Evolutionary conservation across 2,329 filamentous ascomycete species (phyloP).

Genomic region (Akanthomyces uredinophilus): DNA sequence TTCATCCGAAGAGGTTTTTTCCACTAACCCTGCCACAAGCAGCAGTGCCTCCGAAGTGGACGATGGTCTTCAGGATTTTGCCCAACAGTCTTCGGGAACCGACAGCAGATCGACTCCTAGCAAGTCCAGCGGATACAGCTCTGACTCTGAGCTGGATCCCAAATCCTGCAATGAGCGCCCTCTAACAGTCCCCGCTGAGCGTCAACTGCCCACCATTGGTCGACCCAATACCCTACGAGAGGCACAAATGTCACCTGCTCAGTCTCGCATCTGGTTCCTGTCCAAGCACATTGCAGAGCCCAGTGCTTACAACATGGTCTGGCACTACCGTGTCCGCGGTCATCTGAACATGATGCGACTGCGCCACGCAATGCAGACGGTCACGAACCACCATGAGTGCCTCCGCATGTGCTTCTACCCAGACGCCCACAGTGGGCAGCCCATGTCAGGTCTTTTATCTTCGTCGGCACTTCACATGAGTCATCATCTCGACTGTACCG

Average conservation of each 20-base stretch:
- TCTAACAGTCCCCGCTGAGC: no score
- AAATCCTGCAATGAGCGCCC: no score
- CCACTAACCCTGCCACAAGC: background rate
- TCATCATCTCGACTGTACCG: constrained; percentile 17
- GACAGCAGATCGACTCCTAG: background rate
- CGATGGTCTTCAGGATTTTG: background rate
- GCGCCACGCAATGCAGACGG: constrained; percentile 27
- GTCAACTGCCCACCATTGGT: background rate
- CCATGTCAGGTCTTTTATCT: constrained; percentile 23
- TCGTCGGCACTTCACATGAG: constrained; percentile 25
- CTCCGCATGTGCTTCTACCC: constrained; percentile 28
- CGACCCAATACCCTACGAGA: constrained; percentile 31
- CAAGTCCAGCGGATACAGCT: background rate
- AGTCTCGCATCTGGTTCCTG: constrained; percentile 39
- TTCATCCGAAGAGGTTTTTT: no score
- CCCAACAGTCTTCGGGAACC: background rate
- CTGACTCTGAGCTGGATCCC: background rate
- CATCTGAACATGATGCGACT: constrained; percentile 26
- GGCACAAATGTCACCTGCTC: constrained; percentile 16
- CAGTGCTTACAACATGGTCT: constrained; percentile 36
- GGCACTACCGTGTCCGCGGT: constrained; percentile 28
- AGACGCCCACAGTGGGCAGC: constrained; percentile 17
- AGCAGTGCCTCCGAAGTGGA: background rate
- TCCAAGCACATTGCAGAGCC: constrained; percentile 29
- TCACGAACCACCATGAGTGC: constrained; percentile 28